A percentile compares a stretch with the other conserved stretches of the same genome.
Conservation (phyloP, 371 early-diverging fungal genomes). For the Blastocladiella emersonii region DNA sequence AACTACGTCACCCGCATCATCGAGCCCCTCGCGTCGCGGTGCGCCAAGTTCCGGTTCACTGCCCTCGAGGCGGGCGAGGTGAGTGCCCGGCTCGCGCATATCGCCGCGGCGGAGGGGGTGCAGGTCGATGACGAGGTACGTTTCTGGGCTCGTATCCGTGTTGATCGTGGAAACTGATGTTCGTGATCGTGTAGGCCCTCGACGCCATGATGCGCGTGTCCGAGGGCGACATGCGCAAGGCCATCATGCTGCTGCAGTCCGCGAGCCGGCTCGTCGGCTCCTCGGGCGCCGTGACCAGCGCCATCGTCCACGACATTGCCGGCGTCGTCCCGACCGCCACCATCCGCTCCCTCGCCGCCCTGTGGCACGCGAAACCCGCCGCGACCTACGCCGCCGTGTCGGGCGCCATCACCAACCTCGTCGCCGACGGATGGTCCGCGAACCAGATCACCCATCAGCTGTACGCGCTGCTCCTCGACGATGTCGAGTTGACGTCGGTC, state of each 20-base stretch:
- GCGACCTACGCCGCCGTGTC: conserved; percentile 23
- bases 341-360: conserved; percentile 36
- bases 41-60: conserved; percentile 91
- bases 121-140: conserved; percentile 27
- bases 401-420: conserved; percentile 29
- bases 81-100: conserved; percentile 38
- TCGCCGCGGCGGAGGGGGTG: conserved; percentile 54
- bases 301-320: conserved; percentile 46
- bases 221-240: conserved; percentile 83
- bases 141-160: neutral
- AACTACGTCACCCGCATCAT: conserved; percentile 94
- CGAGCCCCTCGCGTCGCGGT: conserved; percentile 87
- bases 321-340: conserved; percentile 59
- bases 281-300: conserved; percentile 30
- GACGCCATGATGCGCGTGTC: conserved; percentile 56
- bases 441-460: conserved; percentile 58
- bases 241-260: conserved; percentile 83
- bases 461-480: conserved; percentile 42
- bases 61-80: conserved; percentile 48
- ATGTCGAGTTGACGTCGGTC: conserved; percentile 33
- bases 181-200: conserved; percentile 48
- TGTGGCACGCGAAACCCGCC: conserved; percentile 26
- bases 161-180: too few relatives aligned
- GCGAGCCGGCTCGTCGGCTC: conserved; percentile 42
- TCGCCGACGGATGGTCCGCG: conserved; percentile 61